phyloP scores from a whole-genome alignment of 352 stramenopile genomes.

The Globisporangium okanoganense region DNA sequence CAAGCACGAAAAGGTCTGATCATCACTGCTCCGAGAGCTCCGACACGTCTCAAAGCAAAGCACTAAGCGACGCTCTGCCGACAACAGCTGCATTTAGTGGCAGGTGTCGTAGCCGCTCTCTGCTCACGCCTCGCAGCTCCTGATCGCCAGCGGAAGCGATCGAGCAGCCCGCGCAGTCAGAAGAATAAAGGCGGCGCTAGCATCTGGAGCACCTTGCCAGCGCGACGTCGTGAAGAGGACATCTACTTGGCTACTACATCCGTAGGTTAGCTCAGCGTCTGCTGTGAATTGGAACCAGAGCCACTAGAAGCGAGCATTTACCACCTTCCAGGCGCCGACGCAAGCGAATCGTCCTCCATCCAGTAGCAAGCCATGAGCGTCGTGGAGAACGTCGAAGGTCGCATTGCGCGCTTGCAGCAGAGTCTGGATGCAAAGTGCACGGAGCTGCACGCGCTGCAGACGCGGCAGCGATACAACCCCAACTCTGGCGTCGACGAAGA shows the following conservation, averaged over 20 bases:
- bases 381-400: conserved; percentile 61
- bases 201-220: background rate
- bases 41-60: background rate
- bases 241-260: background rate
- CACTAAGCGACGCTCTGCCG: background rate
- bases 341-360: background rate
- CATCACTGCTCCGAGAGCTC: background rate
- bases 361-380: conserved; percentile 42
- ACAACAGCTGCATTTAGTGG: background rate
- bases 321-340: background rate
- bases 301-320: background rate
- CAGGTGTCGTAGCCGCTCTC: background rate
- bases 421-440: conserved; percentile 34
- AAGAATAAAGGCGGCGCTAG: background rate
- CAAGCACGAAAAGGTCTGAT: background rate
- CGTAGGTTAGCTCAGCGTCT: background rate
- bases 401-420: conserved; percentile 50
- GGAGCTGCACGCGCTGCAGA: conserved; percentile 41
- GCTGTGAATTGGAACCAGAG: background rate
- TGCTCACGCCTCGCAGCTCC: background rate
- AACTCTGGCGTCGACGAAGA: conserved; percentile 49
- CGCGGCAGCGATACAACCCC: conserved; percentile 44
- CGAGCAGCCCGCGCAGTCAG: background rate
- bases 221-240: background rate
- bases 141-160: background rate